These are phyloP conservation scores for Blastobotrys mokoenaii DNA, from an alignment of 805 yeast genomes.

Conservation along the genomic window DNA sequence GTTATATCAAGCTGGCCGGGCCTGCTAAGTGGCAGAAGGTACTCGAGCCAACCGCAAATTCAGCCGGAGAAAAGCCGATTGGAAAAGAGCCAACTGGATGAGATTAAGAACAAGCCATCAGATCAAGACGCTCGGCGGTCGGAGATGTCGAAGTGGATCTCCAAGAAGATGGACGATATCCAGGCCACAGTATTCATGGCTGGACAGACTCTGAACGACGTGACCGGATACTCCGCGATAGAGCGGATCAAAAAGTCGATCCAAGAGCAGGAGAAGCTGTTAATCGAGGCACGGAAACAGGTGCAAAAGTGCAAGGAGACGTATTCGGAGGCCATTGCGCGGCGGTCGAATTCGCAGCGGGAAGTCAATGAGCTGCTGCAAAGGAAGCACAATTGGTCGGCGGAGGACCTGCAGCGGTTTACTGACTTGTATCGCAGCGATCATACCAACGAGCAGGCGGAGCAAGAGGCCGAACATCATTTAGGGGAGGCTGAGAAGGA, in stretches of 20 bases:
- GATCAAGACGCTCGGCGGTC: slow-evolving; percentile 22
- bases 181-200: slow-evolving; percentile 30
- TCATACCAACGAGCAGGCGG: slow-evolving; percentile 60
- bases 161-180: slow-evolving; percentile 24
- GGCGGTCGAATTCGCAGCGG: slow-evolving; percentile 63
- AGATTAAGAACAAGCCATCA: slow-evolving; percentile 16
- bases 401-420: slow-evolving; percentile 73
- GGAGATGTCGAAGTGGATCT: slow-evolving; percentile 20
- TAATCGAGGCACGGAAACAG: slow-evolving; percentile 39
- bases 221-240: slow-evolving; percentile 83
- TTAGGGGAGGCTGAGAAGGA: slow-evolving; percentile 48
- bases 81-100: too few relatives aligned
- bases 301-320: slow-evolving; percentile 42
- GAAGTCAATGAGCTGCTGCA: slow-evolving; percentile 83
- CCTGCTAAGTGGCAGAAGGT: too few relatives aligned
- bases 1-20: too few relatives aligned
- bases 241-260: slow-evolving; percentile 62
- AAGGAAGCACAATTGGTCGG: slow-evolving; percentile 74
- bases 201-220: slow-evolving; percentile 65
- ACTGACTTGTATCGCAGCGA: slow-evolving; percentile 76
- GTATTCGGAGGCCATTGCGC: slow-evolving; percentile 54
- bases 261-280: slow-evolving; percentile 41
- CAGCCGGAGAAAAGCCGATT: too few relatives aligned
- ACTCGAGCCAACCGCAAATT: too few relatives aligned
- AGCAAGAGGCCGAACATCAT: slow-evolving; percentile 38